Conservation (phyloP, 192 early-diverging fungal genomes). For the Mortierella alpina region DNA sequence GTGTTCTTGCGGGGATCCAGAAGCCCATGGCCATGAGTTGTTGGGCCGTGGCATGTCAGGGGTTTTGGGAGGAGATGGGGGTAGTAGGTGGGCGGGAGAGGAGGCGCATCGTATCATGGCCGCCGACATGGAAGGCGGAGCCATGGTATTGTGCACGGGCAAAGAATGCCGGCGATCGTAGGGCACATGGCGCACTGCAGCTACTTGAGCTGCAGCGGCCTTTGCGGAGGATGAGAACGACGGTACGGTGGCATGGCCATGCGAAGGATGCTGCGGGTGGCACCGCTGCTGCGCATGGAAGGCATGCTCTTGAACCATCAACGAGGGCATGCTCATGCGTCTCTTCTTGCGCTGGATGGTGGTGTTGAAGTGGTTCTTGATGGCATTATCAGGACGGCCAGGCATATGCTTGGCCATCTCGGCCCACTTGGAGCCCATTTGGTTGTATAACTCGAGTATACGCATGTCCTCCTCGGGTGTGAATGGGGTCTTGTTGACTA, state of each 20-base stretch:
- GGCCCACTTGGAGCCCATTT: conserved; percentile 46
- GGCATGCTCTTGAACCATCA: conserved; percentile 7
- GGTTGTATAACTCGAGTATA: conserved; percentile 40
- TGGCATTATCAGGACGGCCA: conserved; percentile 45
- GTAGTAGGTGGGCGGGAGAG: conserved; percentile 2
- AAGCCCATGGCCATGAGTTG: conserved; percentile 4
- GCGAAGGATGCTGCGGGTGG: not conserved
- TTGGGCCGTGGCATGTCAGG: conserved; percentile 23
- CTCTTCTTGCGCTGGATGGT: conserved; percentile 34
- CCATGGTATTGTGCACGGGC: conserved; percentile 12
- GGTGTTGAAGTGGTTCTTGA: conserved; percentile 54
- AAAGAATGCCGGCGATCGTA: conserved; percentile 39
- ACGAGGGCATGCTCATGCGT: conserved; percentile 36
- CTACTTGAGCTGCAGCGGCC: not conserved
- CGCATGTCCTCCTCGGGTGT: conserved; percentile 44
- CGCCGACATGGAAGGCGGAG: not conserved
- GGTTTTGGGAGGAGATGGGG: conserved; percentile 31
- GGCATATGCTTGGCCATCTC: conserved; percentile 54
- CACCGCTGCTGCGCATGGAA: not conserved
- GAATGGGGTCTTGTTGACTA: conserved; percentile 50
- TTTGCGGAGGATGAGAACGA: not conserved
- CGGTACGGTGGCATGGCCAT: not conserved
- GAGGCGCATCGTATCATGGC: conserved; percentile 14
- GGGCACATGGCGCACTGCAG: conserved; percentile 22
- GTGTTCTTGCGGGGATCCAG: not conserved